Conservation (phyloP, 1,284 basidiomycete species). For the Tetrapyrgos nigripes region DNA sequence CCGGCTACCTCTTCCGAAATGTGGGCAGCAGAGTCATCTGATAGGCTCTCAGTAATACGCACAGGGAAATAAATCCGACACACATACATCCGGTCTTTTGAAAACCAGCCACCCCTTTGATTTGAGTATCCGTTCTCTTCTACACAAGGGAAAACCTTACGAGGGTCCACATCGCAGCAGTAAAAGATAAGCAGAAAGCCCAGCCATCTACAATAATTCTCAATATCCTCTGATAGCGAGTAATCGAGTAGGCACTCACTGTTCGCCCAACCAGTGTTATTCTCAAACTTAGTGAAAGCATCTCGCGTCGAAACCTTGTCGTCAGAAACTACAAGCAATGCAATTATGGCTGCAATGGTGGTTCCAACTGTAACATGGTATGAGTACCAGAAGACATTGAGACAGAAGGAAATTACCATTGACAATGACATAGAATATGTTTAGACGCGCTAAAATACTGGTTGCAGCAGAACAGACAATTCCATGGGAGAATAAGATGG, state of each 20-base stretch:
- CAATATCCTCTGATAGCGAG: slow-evolving; percentile 1
- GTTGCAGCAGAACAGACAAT: slow-evolving; percentile 77
- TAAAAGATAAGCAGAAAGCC: slow-evolving; percentile 77
- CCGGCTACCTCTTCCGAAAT: slow-evolving; percentile 77
- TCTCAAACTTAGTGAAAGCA: slow-evolving; percentile 74
- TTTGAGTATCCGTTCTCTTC: background rate
- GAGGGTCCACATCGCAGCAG: slow-evolving; percentile 79
- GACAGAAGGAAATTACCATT: slow-evolving; percentile 50
- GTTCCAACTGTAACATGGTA: slow-evolving; percentile 55
- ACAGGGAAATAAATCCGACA: background rate
- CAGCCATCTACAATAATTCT: slow-evolving; percentile 56
- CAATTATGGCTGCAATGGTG: slow-evolving; percentile 62
- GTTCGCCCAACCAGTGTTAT: slow-evolving; percentile 71
- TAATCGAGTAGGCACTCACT: slow-evolving; percentile 42
- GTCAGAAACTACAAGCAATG: slow-evolving; percentile 61
- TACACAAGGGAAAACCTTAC: background rate
- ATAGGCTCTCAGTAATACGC: slow-evolving; percentile 1
- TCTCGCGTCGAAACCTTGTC: slow-evolving; percentile 67
- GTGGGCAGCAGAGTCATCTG: slow-evolving; percentile 82
- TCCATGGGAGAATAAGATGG: slow-evolving; percentile 67
- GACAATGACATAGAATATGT: slow-evolving; percentile 69
- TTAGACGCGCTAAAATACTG: slow-evolving; percentile 66
- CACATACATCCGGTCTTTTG: slow-evolving; percentile 59
- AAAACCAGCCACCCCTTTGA: background rate
- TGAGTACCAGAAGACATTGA: slow-evolving; percentile 10